Evolutionary conservation across 2,329 filamentous ascomycete species (phyloP).

Genomic region (Didymella pinodella): DNA sequence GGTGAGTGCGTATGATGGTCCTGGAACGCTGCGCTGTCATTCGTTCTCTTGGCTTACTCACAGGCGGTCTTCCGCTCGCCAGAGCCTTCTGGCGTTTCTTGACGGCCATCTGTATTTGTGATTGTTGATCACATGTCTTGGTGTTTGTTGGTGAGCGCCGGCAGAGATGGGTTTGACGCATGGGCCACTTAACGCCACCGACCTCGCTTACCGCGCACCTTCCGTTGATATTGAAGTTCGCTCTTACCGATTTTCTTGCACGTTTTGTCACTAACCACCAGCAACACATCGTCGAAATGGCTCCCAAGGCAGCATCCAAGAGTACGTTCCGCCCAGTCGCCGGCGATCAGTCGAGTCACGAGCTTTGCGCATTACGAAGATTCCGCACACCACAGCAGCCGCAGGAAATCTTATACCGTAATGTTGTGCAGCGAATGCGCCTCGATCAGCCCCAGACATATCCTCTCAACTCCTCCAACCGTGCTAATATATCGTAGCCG

Average conservation of each 20-base stretch:
- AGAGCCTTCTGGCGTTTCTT: slow-evolving; percentile 47
- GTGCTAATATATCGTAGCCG: slow-evolving; percentile 51
- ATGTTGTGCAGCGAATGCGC: slow-evolving; percentile 34
- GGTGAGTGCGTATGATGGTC: slow-evolving; percentile 66
- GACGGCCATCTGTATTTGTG: slow-evolving; percentile 37
- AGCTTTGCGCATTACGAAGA: slow-evolving; percentile 19
- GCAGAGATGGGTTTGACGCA: slow-evolving; percentile 6
- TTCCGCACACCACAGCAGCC: slow-evolving; percentile 18
- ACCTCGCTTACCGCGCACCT: slow-evolving; percentile 27
- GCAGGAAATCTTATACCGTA: slow-evolving; percentile 16
- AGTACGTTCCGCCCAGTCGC: slow-evolving; percentile 38
- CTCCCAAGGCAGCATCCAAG: slow-evolving; percentile 50
- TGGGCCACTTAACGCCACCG: slow-evolving; percentile 7
- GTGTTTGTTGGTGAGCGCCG: background rate
- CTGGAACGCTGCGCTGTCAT: slow-evolving; percentile 66
- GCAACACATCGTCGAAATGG: slow-evolving; percentile 52
- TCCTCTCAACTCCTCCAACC: slow-evolving; percentile 9
- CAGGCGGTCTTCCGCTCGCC: slow-evolving; percentile 46
- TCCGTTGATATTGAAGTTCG: slow-evolving; percentile 29
- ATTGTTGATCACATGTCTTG: slow-evolving; percentile 14
- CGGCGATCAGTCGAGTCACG: slow-evolving; percentile 22
- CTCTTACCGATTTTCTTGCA: slow-evolving; percentile 31
- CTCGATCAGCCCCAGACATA: slow-evolving; percentile 26
- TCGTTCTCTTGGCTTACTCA: slow-evolving; percentile 38
- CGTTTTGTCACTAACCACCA: slow-evolving; percentile 43